Evolutionary conservation across 2,329 filamentous ascomycete genomes (phyloP), one percentile per base, ranked within the genome.

Genomic region (Curvularia sp.): DNA sequence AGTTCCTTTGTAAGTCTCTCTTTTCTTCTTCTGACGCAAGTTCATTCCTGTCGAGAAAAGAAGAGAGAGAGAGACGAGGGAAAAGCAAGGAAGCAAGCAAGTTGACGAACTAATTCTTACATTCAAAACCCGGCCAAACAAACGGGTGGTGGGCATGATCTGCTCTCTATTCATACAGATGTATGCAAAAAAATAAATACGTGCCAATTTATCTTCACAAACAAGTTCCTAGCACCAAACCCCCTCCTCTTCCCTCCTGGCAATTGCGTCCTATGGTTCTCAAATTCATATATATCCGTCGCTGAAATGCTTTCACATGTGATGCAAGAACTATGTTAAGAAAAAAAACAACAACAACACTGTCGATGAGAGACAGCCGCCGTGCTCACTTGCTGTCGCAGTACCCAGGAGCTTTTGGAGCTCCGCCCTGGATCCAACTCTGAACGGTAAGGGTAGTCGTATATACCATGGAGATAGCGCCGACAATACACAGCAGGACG

Each of bases 391-490:
- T 62, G 53, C 65, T 64, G 57, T 90, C 87, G 73, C 88, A 91
- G 73, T 89, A 90, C 30, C 87, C 86, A 1, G 87, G 86, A 12
- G 82, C 69, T 61, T 83, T 83, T 3, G 77, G 77, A n/a, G 75
- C 70, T 18, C 77, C 76, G 4, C 87, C 86, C 49, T 81, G 83
- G 6, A 91, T 86, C 96, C 95, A 99, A 77, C 91, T 96, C 73
- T 89, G 85, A 47, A 97, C 81, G 0, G 95, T 99, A 69, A 98
- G 81, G 34, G 85, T 83, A 0, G 95, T 98, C 0, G 95, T 97
- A 77, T 99, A 99, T 5, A 86, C 86, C 90, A 98, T 99, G 68
- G 92, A 92, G 18, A 93, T 77, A 52, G 93, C 80, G 7, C 95
- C 95, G 70, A 98, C 92, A 56, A 93, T 80, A 69, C 92, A 90